phyloP scores from a whole-genome alignment of 495 filamentous ascomycete genomes.

The Hypomontagnella monticulosa region DNA sequence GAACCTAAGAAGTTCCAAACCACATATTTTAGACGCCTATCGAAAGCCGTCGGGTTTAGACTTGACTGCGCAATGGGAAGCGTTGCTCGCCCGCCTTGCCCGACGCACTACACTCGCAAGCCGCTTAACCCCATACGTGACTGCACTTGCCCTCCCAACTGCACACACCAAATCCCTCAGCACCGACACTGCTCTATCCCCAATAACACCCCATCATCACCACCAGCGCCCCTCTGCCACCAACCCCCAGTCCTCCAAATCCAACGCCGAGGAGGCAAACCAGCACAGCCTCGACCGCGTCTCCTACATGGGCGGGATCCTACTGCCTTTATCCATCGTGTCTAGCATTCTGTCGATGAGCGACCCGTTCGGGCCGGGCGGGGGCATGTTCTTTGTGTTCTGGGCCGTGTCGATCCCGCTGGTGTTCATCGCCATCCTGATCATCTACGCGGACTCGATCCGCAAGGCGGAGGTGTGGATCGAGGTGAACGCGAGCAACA shows the following conservation, averaged over 20 bases:
- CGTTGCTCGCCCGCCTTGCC: conserved; percentile 42
- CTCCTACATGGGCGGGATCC: conserved; percentile 54
- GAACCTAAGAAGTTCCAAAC: conserved; percentile 39
- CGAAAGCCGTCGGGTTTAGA: too few relatives aligned
- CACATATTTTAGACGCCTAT: too few relatives aligned
- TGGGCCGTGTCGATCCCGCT: conserved; percentile 52
- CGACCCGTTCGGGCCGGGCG: conserved; percentile 49
- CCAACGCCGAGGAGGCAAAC: conserved; percentile 39
- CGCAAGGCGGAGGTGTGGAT: conserved; percentile 58
- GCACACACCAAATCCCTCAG: neutral
- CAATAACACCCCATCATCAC: conserved; percentile 10
- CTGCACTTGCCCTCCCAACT: neutral
- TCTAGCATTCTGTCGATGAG: conserved; percentile 55
- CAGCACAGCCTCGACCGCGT: conserved; percentile 53
- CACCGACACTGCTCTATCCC: neutral
- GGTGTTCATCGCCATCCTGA: conserved; percentile 42
- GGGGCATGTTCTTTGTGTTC: conserved; percentile 51
- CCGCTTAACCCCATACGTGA: conserved; percentile 14
- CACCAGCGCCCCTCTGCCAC: neutral
- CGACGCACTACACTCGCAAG: conserved; percentile 36
- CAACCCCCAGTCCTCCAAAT: neutral
- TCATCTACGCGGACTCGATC: conserved; percentile 57
- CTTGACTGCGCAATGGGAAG: conserved; percentile 36
- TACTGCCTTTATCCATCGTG: conserved; percentile 54
- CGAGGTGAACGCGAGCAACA: conserved; percentile 28